These are phyloP conservation scores for Hymenoscyphus scutula DNA, from an alignment of 2,329 filamentous ascomycete genomes.

Conservation along the genomic window DNA sequence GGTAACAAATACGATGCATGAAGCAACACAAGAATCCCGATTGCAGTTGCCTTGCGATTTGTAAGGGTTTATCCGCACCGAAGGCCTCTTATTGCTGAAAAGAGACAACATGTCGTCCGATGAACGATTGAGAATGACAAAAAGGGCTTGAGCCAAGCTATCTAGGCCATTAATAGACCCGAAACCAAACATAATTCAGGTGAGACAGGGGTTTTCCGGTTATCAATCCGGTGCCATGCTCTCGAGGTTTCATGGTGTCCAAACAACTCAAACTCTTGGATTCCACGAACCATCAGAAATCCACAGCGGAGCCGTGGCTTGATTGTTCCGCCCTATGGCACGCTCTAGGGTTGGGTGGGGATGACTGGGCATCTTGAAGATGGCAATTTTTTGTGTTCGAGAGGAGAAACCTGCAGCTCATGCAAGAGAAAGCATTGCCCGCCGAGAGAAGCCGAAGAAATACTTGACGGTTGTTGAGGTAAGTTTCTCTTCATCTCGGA, in stretches of 20 bases:
- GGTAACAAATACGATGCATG: slow-evolving; percentile 2
- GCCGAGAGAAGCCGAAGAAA: neutral
- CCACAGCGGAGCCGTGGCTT: neutral
- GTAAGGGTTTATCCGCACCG: neutral
- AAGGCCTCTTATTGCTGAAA: neutral
- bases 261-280: neutral
- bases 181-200: slow-evolving; percentile 8
- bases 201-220: slow-evolving; percentile 9
- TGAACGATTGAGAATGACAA: neutral
- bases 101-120: slow-evolving; percentile 1
- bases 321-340: slow-evolving; percentile 5
- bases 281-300: slow-evolving; percentile 4
- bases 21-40: neutral
- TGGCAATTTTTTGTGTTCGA: neutral
- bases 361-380: neutral
- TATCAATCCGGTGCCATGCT: neutral
- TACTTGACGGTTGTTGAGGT: neutral
- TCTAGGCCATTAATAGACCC: slow-evolving; percentile 6
- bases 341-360: neutral
- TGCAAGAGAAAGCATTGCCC: neutral
- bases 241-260: neutral
- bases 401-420: neutral
- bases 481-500: neutral
- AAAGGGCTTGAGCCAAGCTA: neutral
- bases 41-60: neutral